Base-by-base conservation (phyloP, 805 yeast genomes). In the Candida dajiaensis region DNA sequence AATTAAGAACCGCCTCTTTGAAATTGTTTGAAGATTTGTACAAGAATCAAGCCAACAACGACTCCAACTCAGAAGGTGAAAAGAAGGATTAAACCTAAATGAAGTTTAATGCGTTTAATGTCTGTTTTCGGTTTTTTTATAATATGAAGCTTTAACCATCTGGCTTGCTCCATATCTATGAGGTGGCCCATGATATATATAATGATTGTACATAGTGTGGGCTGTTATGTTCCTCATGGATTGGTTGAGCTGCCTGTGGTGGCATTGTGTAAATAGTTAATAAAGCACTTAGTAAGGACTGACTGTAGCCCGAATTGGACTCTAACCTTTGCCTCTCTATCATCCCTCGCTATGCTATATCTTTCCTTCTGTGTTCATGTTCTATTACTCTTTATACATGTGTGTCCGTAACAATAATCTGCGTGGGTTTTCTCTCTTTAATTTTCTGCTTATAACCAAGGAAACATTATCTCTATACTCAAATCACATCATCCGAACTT, bases 1-100 rank as follows among this genome's bases (percentile, higher is more conserved):
- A 83, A 68, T 76, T 85, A 69, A 89, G 85, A 74, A 76, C 73
- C 61, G 77, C 84, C 61, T 82, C 92, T 26, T 76, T 86, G 76
- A 83, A 84, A 71, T 76, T 85, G 63, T 86, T 85, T 65, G 90
- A 83, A 73, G 64, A 59, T 38, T 47, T 59, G 46, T 59, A 59
- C 63, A 59, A 59, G 49, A 59, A 59, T 56, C 46, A 48, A 40
- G 47, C 52, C 47, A 46, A 48, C 47, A 46, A 48, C 46, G 57
- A 57, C 36, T 33, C 56, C 20, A 58, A 58, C 53, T 56, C 63
- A 47, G 61, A 58, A 50, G 63, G 56, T n/a, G 52, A 53, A 45
- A 51, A 53, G 48, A 46, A 49, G 41, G 46, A 48, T 46, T 44
- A 47, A 38, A 35, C 23, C 20, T 28, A 21, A 21, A 15, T 33